Evolutionary conservation across 371 early-diverging fungal species (phyloP).

Genomic region (Mortierella sp.): DNA sequence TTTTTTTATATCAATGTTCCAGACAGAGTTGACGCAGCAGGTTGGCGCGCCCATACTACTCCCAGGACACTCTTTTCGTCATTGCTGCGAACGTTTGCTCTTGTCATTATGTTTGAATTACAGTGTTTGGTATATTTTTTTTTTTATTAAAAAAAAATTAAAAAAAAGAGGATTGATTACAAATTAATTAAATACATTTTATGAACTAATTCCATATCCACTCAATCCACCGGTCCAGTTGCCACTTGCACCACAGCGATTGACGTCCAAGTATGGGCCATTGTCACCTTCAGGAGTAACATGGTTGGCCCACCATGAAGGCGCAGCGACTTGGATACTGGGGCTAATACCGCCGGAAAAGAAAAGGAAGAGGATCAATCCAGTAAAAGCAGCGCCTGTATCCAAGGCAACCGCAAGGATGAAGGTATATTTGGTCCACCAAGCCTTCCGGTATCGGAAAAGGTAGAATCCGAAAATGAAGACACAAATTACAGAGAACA

Average conservation of each 20-base stretch:
- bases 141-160: too few species aligned
- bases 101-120: too few species aligned
- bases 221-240: too few species aligned
- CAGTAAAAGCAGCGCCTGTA: slow-evolving; percentile 70
- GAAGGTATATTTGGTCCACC: slow-evolving; percentile 82
- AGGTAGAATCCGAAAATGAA: slow-evolving; percentile 74
- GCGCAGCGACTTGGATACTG: slow-evolving; percentile 15
- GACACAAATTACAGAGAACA: slow-evolving; percentile 68
- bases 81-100: too few species aligned
- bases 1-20: background rate
- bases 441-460: slow-evolving; percentile 68
- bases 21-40: too few species aligned
- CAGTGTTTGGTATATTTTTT: too few species aligned
- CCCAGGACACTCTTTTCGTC: too few species aligned
- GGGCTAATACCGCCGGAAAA: slow-evolving; percentile 47
- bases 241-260: slow-evolving; percentile 23
- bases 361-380: slow-evolving; percentile 62
- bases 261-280: slow-evolving; percentile 18
- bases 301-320: slow-evolving; percentile 41
- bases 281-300: slow-evolving; percentile 18
- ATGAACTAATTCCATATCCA: too few species aligned
- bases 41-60: too few species aligned
- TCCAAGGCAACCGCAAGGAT: slow-evolving; percentile 81
- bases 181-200: too few species aligned
- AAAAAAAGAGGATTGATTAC: too few species aligned